These are phyloP conservation scores for Nicotiana noctiflora DNA, from an alignment of 257 asterid species.

Conservation along the genomic window DNA sequence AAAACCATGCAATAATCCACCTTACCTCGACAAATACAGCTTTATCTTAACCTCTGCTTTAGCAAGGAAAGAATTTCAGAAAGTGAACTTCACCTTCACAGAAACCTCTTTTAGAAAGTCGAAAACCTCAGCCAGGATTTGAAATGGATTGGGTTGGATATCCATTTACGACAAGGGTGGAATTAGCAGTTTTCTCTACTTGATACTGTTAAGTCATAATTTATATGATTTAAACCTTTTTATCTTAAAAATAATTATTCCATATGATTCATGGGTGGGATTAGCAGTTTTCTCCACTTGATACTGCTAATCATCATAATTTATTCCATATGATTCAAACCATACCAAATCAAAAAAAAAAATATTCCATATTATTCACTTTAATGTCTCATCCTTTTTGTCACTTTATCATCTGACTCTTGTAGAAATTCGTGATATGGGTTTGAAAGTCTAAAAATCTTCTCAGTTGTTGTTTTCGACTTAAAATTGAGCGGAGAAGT, in stretches of 20 bases:
- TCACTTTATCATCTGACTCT: background rate
- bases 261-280: background rate
- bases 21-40: background rate
- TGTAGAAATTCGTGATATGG: background rate
- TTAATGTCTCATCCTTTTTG: background rate
- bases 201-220: constrained; percentile 1
- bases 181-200: background rate
- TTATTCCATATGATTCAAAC: background rate
- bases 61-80: background rate
- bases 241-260: background rate
- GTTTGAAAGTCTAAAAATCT: background rate
- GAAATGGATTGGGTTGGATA: background rate
- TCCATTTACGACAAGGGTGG: background rate
- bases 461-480: background rate
- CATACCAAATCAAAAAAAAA: background rate
- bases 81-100: background rate
- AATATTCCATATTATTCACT: background rate
- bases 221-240: background rate
- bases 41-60: background rate
- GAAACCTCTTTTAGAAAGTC: background rate
- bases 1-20: background rate
- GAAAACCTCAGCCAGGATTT: background rate
- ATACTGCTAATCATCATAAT: background rate
- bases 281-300: background rate
- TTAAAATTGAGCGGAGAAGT: background rate